Conservation (phyloP, 73 alveolate species). For the Symbiodinium natans region DNA sequence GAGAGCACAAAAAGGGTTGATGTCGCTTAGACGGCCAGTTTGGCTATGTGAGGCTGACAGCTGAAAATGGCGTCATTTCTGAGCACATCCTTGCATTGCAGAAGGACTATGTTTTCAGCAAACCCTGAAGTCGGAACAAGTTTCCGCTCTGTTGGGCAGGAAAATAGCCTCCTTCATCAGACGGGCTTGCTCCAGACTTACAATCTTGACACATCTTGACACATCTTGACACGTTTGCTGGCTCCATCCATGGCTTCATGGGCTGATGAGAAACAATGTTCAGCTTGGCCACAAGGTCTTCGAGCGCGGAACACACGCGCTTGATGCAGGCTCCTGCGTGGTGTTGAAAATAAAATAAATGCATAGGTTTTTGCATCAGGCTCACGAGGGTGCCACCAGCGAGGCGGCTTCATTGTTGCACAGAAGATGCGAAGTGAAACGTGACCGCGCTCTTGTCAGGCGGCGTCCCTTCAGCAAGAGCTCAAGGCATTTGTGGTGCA, state of each 20-base stretch:
- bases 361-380: neutral
- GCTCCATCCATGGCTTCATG: no score
- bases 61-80: conserved; percentile 19
- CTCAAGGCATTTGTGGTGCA: neutral
- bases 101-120: no score
- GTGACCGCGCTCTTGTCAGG: neutral
- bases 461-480: neutral
- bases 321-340: neutral
- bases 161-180: neutral
- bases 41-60: neutral
- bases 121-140: no score
- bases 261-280: no score
- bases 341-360: neutral
- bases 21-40: no score
- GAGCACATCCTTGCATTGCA: neutral
- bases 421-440: neutral
- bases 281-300: neutral
- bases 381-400: conserved; percentile 1
- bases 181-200: neutral
- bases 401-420: neutral
- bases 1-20: no score
- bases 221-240: no score
- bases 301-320: neutral
- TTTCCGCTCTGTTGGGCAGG: neutral
- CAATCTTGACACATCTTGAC: no score